A percentile compares a stretch with the other conserved stretches of the same genome.
phyloP scores from a whole-genome alignment of 2,329 filamentous ascomycete species.

The Byssoonygena ceratinophila region DNA sequence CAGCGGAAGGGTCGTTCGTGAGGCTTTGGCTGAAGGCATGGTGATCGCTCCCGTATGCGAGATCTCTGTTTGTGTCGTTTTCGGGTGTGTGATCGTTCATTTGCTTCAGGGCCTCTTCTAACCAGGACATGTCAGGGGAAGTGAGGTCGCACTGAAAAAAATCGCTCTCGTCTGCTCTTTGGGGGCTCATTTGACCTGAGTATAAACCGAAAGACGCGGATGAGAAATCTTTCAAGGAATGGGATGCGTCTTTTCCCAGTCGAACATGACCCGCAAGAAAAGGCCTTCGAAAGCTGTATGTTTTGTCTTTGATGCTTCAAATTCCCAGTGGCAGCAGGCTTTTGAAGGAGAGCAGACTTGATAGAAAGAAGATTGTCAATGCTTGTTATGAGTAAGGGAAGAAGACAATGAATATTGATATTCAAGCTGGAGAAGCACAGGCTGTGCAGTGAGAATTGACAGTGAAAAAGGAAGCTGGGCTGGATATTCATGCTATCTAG shows the following conservation, averaged over 20 bases:
- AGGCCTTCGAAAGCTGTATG: too few species aligned
- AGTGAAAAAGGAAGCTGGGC: too few species aligned
- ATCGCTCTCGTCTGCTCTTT: not conserved
- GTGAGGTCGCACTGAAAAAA: not conserved
- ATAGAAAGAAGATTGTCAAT: too few species aligned
- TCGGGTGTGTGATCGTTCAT: not conserved
- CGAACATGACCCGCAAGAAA: too few species aligned
- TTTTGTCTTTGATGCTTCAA: not conserved
- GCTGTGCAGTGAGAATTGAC: too few species aligned
- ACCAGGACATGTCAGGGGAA: constrained; percentile 1
- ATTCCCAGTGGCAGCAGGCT: not conserved
- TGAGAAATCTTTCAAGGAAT: too few species aligned
- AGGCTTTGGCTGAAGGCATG: too few species aligned
- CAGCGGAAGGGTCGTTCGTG: not conserved
- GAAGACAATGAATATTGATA: not conserved
- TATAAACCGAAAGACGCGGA: not conserved
- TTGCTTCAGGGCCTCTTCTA: not conserved
- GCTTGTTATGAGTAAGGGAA: too few species aligned
- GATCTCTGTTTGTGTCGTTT: not conserved
- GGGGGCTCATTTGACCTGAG: not conserved
- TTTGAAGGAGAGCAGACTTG: too few species aligned
- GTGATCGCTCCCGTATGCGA: too few species aligned
- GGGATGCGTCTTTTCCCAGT: too few species aligned
- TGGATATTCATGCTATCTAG: too few species aligned
- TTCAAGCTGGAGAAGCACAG: not conserved